Evolutionary conservation across 768 basidiomycete genomes (phyloP), one percentile per base, ranked within the genome.

Genomic region (Paxillus ammoniavirescens): DNA sequence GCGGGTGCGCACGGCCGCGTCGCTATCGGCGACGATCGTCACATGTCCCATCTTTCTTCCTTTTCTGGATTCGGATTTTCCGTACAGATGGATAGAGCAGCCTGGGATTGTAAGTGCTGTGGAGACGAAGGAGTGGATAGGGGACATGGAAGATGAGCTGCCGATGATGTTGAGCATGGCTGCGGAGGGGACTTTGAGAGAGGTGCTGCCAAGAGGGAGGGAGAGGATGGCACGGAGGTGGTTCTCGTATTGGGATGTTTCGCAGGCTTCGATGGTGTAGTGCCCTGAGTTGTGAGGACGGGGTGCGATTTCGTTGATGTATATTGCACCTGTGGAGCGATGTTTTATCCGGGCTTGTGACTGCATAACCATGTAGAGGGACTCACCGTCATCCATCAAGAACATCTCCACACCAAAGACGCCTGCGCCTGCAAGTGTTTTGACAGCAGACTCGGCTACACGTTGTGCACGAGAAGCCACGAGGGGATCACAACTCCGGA

Each of bases 351-450:
- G 23, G 28, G 30, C 8, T 42, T 7, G 30, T 35, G 21, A 18
- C 15, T 12, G 18, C 8, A 13, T 13, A 15, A 49, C 14, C 35
- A 23, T 15, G 21, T 14, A 40, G 31, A 36, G 40, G 30, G 8
- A 66, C 80, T 43, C 61, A 93, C 96, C 94, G 64, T 95, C 82
- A 28, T 79, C 73, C 81, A 96, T 81, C 40, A 98, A 75, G 74
- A 99, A 99, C 93, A 98, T 93, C 70, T 99, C 97, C 1, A 99
- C 95, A 1, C 95, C 97, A 72, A 97, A 98, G 23, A 98, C 82
- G 10, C 97, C 97, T 8, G 94, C 95, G 3, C 95, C 96, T 15
- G 82, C 72, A 36, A 98, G 80, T 7, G 86, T 83, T 54, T 73
- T 80, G 21, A 98, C 80, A 0, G 95, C 93, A 35, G 77, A 73